Percentiles rank a stretch among this genome's conserved stretches.
phyloP scores from a whole-genome alignment of 2,329 filamentous ascomycete species.

The Penicillium sp. region DNA sequence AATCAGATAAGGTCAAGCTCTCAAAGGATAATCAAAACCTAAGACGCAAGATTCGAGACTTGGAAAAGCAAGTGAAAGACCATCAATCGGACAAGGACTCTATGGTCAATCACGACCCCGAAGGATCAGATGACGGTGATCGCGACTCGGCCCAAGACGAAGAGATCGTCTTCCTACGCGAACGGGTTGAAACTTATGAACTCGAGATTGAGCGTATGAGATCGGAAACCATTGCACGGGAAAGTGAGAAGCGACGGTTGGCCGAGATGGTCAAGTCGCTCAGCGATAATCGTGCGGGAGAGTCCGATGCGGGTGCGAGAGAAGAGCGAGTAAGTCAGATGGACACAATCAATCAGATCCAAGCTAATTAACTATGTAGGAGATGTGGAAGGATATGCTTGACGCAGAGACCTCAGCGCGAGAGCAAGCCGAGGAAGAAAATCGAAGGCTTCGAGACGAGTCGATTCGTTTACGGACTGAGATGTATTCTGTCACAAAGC shows the following conservation, averaged over 20 bases:
- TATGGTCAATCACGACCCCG: conserved; percentile 36
- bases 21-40: conserved; percentile 84
- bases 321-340: conserved; percentile 39
- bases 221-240: conserved; percentile 66
- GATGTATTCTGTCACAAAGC: conserved; percentile 22
- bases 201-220: conserved; percentile 73
- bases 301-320: conserved; percentile 43
- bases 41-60: conserved; percentile 69
- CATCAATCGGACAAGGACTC: conserved; percentile 42
- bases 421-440: conserved; percentile 85
- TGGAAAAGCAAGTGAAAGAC: conserved; percentile 68
- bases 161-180: conserved; percentile 73
- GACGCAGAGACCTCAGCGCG: conserved; percentile 83
- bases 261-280: conserved; percentile 67
- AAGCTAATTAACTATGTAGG: conserved; percentile 38
- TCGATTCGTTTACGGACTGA: conserved; percentile 58
- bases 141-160: conserved; percentile 57
- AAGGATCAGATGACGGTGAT: conserved; percentile 42
- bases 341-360: background rate
- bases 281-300: conserved; percentile 44
- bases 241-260: conserved; percentile 77
- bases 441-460: conserved; percentile 73
- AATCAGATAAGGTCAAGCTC: conserved; percentile 76
- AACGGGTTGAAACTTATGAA: conserved; percentile 75
- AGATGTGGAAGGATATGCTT: conserved; percentile 90